Evolutionary conservation across 169 alveolate genomes (phyloP), one percentile per base, ranked within the genome.

Genomic region (Cryptosporidium andersoni): DNA sequence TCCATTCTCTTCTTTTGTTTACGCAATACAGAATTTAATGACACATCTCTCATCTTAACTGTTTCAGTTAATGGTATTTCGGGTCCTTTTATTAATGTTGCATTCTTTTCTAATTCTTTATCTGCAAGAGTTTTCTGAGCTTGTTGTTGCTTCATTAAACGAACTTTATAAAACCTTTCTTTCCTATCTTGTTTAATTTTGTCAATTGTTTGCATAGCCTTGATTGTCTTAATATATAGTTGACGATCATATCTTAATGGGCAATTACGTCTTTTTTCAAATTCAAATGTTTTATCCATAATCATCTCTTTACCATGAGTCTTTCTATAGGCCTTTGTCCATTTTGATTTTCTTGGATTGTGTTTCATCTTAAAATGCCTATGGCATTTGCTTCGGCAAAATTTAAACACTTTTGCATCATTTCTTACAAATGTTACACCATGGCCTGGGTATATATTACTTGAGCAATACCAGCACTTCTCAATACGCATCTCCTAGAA

Each of bases 241-340:
- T 95, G 94, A 68, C 99, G 94, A 92, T 98, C 97, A 90, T 98
- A 98, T 56, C 97, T 93, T 64, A 95, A 91, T 3, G 99, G 99
- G 52, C 92, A 94, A 88, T 97, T 96, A 81, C 99, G 91, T 81
- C 96, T 94, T 94, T 96, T 93, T 93, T 98, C 99, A 88, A 96
- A 97, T 52, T 96, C 99, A 68, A 97, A 95, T 25, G 96, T 95
- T 39, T 95, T 90, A 89, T 98, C 99, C 6, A 92, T 92, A 48
- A 92, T 92, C 97, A 97, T 92, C 93, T 98, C 99, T 91, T 98
- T 96, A 40, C 98, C 97, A 58, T 80, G 94, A 51, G 98, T 93
- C 66, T 96, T 94, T 81, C 99, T 90, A 82, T 95, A 95, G 9
- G 99, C 99, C 93, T 98, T 98, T 39, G 99, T 98, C 99, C 99